Base-by-base conservation (phyloP, 169 alveolate species). In the Besnoitia besnoiti region DNA sequence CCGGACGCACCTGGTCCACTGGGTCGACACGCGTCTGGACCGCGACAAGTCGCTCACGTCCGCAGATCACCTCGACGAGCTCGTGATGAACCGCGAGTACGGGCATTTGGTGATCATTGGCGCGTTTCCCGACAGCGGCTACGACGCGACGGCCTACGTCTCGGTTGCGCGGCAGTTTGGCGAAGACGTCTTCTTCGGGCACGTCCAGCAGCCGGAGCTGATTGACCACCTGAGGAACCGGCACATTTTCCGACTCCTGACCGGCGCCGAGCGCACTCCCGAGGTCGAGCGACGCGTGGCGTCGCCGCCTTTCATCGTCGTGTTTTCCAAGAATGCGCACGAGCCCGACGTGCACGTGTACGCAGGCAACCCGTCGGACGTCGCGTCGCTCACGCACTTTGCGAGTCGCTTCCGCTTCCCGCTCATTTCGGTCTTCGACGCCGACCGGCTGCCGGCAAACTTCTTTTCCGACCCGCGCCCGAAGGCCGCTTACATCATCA, bases 1-100 rank as follows among this genome's bases (percentile, higher is more conserved):
- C 50, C 96, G 95, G 85, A 95, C 95, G n/a, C 97, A 94, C 76
- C 95, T 98, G 61, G 96, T 97, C 67, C 94, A 93, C 96, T 98
- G 98, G 98, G 95, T 97, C 55, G 92, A 90, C 76, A 33, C 61
- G n/a, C 59, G 73, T 55, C 89, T 91, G 16, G 94, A 91, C 77
- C 90, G 93, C 39, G 93, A 90, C 85, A 79, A 90, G 59, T 77
- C 67, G 44, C 76, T 90, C 37, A 76, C 37, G 19, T 90, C 93
- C 42, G 39, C 75, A 21, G 76, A 73, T 10, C 85, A 59, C 40
- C 33, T 90, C 21, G 93, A 90, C 49, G 93, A 80, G 85, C 51
- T 90, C 55, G 40, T 90, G 49, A 50, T 40, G 47, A 50, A 7
- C 35, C 33, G 73, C 19, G 90, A 76, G 39, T 73, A 90, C 85